phyloP scores from a whole-genome alignment of 768 basidiomycete genomes.

The Scleroderma bovista region DNA sequence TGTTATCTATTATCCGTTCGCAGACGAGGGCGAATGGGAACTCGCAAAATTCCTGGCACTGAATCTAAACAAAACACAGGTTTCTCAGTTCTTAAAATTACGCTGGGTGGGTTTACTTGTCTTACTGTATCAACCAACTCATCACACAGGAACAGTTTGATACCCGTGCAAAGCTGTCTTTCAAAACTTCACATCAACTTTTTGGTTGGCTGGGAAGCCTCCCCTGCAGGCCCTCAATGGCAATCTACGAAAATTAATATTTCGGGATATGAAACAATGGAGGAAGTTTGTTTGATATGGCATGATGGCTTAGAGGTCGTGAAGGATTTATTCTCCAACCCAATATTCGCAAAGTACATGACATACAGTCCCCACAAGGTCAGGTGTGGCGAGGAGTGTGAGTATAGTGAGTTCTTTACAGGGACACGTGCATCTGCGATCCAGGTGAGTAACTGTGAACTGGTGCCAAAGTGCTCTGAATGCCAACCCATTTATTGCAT shows the following conservation, averaged over 20 bases:
- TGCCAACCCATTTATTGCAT: not conserved
- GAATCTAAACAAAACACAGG: slow-evolving; percentile 15
- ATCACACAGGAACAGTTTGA: slow-evolving; percentile 2
- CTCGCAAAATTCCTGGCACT: slow-evolving; percentile 21
- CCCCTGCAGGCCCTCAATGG: slow-evolving; percentile 19
- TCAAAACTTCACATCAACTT: slow-evolving; percentile 15
- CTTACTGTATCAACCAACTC: too few relatives aligned
- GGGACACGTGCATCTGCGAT: slow-evolving; percentile 12
- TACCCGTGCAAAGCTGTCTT: slow-evolving; percentile 8
- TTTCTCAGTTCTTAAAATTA: slow-evolving; percentile 27
- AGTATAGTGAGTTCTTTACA: slow-evolving; percentile 21
- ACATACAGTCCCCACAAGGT: slow-evolving; percentile 16
- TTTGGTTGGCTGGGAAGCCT: slow-evolving; percentile 11
- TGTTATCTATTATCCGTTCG: slow-evolving; percentile 30
- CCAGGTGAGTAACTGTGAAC: slow-evolving; percentile 12
- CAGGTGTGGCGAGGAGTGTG: not conserved
- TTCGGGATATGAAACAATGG: slow-evolving; percentile 7
- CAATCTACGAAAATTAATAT: slow-evolving; percentile 5
- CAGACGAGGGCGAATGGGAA: slow-evolving; percentile 28
- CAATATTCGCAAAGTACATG: slow-evolving; percentile 15
- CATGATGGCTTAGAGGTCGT: slow-evolving; percentile 20
- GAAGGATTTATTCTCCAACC: slow-evolving; percentile 17
- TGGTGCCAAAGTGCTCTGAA: not conserved
- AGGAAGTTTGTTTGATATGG: slow-evolving; percentile 16
- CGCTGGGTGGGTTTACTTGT: slow-evolving; percentile 11